Percentiles rank a stretch among this genome's conserved stretches.
These are phyloP conservation scores for Hansenula lynferdii DNA, from an alignment of 1,139 yeast species.

Conservation along the genomic window DNA sequence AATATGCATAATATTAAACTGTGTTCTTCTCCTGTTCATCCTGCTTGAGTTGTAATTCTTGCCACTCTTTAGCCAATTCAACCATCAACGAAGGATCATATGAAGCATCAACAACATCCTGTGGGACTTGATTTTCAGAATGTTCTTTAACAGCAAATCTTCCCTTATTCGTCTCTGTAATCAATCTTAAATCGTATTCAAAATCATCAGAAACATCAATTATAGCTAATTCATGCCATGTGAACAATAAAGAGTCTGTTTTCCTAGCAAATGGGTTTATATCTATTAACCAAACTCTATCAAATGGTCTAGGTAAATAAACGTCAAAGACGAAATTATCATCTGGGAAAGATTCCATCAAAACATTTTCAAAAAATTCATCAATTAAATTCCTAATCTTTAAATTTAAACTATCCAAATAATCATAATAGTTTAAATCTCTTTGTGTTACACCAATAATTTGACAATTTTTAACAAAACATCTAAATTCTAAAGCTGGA, in stretches of 20 bases:
- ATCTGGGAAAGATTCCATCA: slow-evolving; percentile 49
- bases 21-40: slow-evolving; percentile 5
- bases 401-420: slow-evolving; percentile 44
- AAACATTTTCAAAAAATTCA: slow-evolving; percentile 47
- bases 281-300: slow-evolving; percentile 66
- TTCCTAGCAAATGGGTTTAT: slow-evolving; percentile 79
- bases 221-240: slow-evolving; percentile 73
- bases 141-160: slow-evolving; percentile 78
- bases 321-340: slow-evolving; percentile 67
- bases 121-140: slow-evolving; percentile 87
- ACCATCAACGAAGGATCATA: slow-evolving; percentile 58
- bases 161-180: slow-evolving; percentile 61
- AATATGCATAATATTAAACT: too few relatives aligned
- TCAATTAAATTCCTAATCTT: slow-evolving; percentile 45
- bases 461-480: slow-evolving; percentile 60
- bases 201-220: slow-evolving; percentile 30
- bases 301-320: slow-evolving; percentile 73
- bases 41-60: slow-evolving; percentile 30
- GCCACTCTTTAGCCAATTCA: slow-evolving; percentile 62
- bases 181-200: slow-evolving; percentile 56
- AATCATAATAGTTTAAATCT: slow-evolving; percentile 78
- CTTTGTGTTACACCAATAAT: slow-evolving; percentile 79
- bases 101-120: slow-evolving; percentile 84
- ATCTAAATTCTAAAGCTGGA: slow-evolving; percentile 88
- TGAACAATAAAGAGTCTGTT: slow-evolving; percentile 70